Base-by-base conservation (phyloP, 1,284 basidiomycete genomes). In the Sphaerobolus stellatus region DNA sequence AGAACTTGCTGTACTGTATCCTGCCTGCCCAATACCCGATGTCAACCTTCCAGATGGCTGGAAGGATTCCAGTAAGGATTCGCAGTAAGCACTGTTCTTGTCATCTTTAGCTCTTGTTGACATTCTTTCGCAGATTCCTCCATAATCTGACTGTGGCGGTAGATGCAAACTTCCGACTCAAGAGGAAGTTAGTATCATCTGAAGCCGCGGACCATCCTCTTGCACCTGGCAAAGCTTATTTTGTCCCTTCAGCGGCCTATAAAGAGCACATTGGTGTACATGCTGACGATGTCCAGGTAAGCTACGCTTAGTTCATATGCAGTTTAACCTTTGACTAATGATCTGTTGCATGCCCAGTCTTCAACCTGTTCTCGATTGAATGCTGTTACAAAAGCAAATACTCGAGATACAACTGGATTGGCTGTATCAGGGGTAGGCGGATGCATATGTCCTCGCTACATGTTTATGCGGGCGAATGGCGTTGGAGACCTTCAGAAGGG, bases 401-500 rank as follows among this genome's bases (percentile, higher is more conserved):
- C 58, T 0, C 56, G 55, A 14, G 56, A 51, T 2, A 51, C 62
- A 33, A n/a, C n/a, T n/a, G 66, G 66, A 1, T 58, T 65, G 43
- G 58, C 63, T 1, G 59, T 67, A 1, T 66, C 68, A 0, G 73
- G 74, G 0, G 56, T 72, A 0, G 69, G 61, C 0, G 67, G 66
- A 0, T 64, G 68, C 0, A 63, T 68, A 8, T 75, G 74, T 52
- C 60, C 63, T 0, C 60, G 68, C 0, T 73, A 75, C 50, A 64
- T 67, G 3, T 64, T 73, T 50, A 65, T 66, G 14, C 61, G 65
- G 0, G 66, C 65, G 1, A 64, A 60, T 18, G 62, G 65, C 0
- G 59, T 74, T 2, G 72, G 67, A 0, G 70, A 75, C 58, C 61
- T 76, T 2, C 72, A 74, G 48, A 61, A 64, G 13, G 72, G 73